A percentile compares a stretch with the other conserved stretches of the same genome.
Conservation (phyloP, 2,329 filamentous ascomycete genomes). For the Ambrosiella cleistominuta region DNA sequence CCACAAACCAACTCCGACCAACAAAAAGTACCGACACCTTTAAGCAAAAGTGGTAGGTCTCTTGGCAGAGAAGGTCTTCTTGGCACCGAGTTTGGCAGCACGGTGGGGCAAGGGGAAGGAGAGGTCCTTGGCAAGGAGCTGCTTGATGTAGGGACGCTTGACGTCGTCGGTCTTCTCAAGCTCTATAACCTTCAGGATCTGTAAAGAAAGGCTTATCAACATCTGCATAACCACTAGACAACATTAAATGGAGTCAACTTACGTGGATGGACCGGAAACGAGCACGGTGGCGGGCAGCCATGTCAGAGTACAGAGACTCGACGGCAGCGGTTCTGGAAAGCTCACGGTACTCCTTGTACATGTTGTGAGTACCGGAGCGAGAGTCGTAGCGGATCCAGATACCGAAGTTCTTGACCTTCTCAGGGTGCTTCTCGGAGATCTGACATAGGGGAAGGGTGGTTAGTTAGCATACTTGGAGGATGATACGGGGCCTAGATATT, state of each 20-base stretch:
- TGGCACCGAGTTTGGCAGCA: constrained; percentile 60
- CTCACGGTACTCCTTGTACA: constrained; percentile 99
- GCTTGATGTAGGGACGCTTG: constrained; percentile 98
- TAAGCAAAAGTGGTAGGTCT: constrained; percentile 97
- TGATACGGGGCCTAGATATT: constrained; percentile 5
- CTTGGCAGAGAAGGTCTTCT: constrained; percentile 84
- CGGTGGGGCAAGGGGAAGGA: constrained; percentile 99
- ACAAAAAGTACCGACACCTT: constrained; percentile 32
- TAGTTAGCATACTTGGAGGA: constrained; percentile 7
- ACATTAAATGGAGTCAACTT: constrained; percentile 27
- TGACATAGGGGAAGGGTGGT: constrained; percentile 20
- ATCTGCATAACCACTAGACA: background rate
- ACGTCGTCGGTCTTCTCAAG: constrained; percentile 85
- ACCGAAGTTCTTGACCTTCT: constrained; percentile 99
- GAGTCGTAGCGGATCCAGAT: constrained; percentile 99
- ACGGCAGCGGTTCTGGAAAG: constrained; percentile 91
- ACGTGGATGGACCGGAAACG: constrained; percentile 98
- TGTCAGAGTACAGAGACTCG: constrained; percentile 96
- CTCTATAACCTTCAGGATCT: constrained; percentile 98
- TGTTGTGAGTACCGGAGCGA: constrained; percentile 99
- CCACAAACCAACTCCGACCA: constrained; percentile 36
- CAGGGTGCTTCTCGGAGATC: constrained; percentile 97
- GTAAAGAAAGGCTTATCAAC: background rate
- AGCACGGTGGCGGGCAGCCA: constrained; percentile 92
- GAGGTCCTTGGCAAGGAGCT: constrained; percentile 86